A percentile compares a stretch with the other conserved stretches of the same genome.
These are phyloP conservation scores for Penicillium occitanis DNA, from an alignment of 2,329 filamentous ascomycete genomes.

Conservation along the genomic window DNA sequence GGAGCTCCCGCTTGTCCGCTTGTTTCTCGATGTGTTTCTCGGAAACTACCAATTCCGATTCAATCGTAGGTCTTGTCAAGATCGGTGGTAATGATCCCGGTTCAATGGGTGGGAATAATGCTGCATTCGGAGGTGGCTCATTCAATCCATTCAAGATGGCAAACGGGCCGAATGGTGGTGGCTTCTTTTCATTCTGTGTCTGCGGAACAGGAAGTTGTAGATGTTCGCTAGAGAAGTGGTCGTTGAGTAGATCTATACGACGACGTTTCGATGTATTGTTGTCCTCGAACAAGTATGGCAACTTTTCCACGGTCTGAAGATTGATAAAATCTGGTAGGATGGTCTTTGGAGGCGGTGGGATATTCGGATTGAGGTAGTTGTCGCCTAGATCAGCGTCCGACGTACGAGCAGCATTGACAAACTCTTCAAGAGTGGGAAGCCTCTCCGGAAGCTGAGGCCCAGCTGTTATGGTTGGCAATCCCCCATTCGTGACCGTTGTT, in stretches of 20 bases:
- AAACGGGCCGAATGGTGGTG: conserved; percentile 46
- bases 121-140: conserved; percentile 62
- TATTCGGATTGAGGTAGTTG: conserved; percentile 32
- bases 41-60: conserved; percentile 10
- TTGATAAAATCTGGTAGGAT: conserved; percentile 50
- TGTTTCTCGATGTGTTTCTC: conserved; percentile 27
- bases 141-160: conserved; percentile 60
- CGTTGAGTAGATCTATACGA: conserved; percentile 43
- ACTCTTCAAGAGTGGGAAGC: conserved; percentile 38
- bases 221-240: conserved; percentile 43
- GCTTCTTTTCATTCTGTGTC: conserved; percentile 47
- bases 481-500: neutral
- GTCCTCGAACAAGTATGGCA: conserved; percentile 43
- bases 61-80: conserved; percentile 36
- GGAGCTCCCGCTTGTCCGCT: conserved; percentile 35
- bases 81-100: conserved; percentile 45
- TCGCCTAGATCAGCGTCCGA: conserved; percentile 34
- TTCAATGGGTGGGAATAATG: conserved; percentile 61
- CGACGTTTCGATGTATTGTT: conserved; percentile 44
- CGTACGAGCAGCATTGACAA: conserved; percentile 37
- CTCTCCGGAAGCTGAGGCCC: conserved; percentile 36
- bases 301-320: conserved; percentile 47
- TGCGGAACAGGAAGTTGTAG: conserved; percentile 50
- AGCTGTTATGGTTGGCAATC: conserved; percentile 28
- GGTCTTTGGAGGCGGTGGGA: conserved; percentile 42